Evolutionary conservation across 83 land plant genomes (phyloP).

Genomic region (Picea abies): DNA sequence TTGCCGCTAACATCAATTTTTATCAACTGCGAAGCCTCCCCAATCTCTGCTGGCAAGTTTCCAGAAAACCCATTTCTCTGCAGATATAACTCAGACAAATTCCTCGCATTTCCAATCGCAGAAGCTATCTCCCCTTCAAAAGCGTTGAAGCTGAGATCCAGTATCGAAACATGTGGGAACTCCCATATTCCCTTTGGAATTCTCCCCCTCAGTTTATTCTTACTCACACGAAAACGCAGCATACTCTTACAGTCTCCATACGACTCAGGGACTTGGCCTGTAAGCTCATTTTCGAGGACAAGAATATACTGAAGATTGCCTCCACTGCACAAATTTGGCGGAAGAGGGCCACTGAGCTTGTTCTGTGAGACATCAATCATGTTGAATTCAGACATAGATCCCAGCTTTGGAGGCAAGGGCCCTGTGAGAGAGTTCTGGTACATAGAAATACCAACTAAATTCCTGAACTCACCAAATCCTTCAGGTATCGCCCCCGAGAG

Average conservation of each 20-base stretch:
- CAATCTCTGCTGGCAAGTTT: conserved; percentile 30
- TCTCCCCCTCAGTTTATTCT: conserved; percentile 19
- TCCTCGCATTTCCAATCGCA: conserved; percentile 10
- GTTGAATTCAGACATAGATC: conserved; percentile 16
- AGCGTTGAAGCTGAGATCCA: conserved; percentile 39
- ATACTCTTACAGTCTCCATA: conserved; percentile 18
- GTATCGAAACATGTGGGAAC: conserved; percentile 18
- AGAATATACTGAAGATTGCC: conserved; percentile 32
- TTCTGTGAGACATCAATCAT: conserved; percentile 21
- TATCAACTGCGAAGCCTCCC: conserved; percentile 39
- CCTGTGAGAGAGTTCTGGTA: conserved; percentile 39
- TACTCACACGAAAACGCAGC: conserved; percentile 21
- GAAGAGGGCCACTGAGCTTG: conserved; percentile 42
- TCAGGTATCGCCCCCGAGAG: conserved; percentile 57
- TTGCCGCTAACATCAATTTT: conserved; percentile 44
- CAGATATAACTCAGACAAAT: conserved; percentile 29
- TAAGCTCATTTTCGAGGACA: conserved; percentile 23
- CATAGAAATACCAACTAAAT: conserved; percentile 19
- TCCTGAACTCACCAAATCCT: conserved; percentile 21
- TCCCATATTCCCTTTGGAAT: conserved; percentile 22
- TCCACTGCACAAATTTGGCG: conserved; percentile 41
- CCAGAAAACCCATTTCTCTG: conserved; percentile 50
- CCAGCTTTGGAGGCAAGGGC: conserved; percentile 32
- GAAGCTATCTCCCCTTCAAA: conserved; percentile 35
- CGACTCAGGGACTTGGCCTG: conserved; percentile 20